A percentile compares a stretch with the other conserved stretches of the same genome.
These are phyloP conservation scores for Phytopythium vexans DNA, from an alignment of 352 stramenopile genomes.

Conservation along the genomic window DNA sequence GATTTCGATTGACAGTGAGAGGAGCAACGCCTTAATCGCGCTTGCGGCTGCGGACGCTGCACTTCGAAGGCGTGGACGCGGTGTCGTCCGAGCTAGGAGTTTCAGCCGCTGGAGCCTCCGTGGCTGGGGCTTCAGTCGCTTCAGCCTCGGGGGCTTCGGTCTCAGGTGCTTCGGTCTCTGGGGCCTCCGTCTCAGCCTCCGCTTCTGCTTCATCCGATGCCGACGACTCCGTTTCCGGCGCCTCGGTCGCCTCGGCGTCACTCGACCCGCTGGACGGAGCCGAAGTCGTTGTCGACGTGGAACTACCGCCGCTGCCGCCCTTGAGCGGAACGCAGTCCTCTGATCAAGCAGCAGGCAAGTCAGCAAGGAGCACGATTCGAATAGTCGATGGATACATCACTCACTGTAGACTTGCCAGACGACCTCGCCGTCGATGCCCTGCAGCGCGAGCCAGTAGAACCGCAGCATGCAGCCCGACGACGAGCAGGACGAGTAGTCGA, in stretches of 20 bases:
- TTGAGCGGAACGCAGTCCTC: slow-evolving; percentile 30
- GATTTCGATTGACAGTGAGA: too few species aligned
- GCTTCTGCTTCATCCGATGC: not conserved
- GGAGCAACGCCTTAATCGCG: too few species aligned
- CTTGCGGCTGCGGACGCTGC: not conserved
- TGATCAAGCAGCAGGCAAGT: slow-evolving; percentile 1
- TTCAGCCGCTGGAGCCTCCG: not conserved
- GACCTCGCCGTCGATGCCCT: slow-evolving; percentile 19
- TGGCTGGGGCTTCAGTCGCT: not conserved
- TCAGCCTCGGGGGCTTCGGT: not conserved
- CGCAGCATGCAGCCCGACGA: slow-evolving; percentile 26
- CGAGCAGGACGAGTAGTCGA: slow-evolving; percentile 37
- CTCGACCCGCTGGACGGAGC: slow-evolving; percentile 6
- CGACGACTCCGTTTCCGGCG: not conserved
- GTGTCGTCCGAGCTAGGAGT: not conserved
- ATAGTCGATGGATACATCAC: slow-evolving; percentile 3
- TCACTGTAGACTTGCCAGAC: slow-evolving; percentile 36
- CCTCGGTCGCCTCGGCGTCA: not conserved
- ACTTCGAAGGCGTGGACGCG: not conserved
- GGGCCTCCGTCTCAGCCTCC: not conserved
- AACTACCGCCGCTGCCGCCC: slow-evolving; percentile 10
- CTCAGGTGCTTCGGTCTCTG: not conserved
- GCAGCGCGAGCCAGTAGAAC: slow-evolving; percentile 38
- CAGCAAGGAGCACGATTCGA: not conserved
- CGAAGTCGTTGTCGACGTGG: slow-evolving; percentile 14